Conservation (phyloP, 2,329 filamentous ascomycete genomes). For the Aspergillus tanneri region DNA sequence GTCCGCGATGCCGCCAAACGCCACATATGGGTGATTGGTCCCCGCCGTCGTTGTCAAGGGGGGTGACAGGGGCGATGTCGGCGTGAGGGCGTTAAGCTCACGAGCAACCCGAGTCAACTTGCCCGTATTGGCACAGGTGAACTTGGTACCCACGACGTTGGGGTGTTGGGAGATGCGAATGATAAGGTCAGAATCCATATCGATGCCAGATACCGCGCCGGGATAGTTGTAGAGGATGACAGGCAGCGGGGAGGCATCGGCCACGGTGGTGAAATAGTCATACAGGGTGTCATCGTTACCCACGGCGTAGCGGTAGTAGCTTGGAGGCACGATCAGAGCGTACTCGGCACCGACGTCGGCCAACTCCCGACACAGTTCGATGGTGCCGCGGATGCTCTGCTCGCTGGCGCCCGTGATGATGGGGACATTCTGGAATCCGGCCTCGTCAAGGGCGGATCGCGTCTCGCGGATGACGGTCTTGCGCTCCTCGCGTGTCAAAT, state of each 20-base stretch:
- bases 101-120: conserved; percentile 80
- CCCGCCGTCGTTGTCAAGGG: conserved; percentile 30
- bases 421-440: conserved; percentile 72
- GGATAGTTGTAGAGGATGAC: conserved; percentile 89
- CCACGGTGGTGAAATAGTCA: conserved; percentile 72
- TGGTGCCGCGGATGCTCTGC: conserved; percentile 76
- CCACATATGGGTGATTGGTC: conserved; percentile 66
- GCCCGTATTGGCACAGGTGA: conserved; percentile 87
- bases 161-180: conserved; percentile 75
- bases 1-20: conserved; percentile 85
- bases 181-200: conserved; percentile 85
- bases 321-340: conserved; percentile 74
- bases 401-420: conserved; percentile 81
- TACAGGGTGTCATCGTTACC: conserved; percentile 68
- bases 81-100: conserved; percentile 69
- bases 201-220: conserved; percentile 79
- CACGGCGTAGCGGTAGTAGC: conserved; percentile 77
- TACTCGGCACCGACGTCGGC: conserved; percentile 73
- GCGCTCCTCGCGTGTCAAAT: conserved; percentile 78
- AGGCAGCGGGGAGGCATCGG: conserved; percentile 72
- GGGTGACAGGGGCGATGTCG: conserved; percentile 40
- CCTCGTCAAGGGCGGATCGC: conserved; percentile 76
- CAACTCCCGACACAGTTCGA: conserved; percentile 69
- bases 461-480: conserved; percentile 72
- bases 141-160: conserved; percentile 86